These are phyloP conservation scores for Pseudogymnoascus sp. DNA, from an alignment of 2,329 filamentous ascomycete genomes.

Conservation along the genomic window DNA sequence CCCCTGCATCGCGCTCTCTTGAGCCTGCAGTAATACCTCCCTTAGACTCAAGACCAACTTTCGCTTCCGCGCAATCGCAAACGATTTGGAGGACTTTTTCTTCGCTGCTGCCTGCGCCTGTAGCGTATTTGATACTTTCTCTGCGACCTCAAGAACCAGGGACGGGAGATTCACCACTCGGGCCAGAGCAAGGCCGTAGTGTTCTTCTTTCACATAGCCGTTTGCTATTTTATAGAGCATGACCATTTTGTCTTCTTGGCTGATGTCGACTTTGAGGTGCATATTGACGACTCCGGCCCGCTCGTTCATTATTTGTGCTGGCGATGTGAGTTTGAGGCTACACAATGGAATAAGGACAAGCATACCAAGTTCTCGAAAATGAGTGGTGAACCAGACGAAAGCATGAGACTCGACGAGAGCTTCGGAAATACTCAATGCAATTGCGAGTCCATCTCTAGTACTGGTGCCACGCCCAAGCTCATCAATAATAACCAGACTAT, in stretches of 20 bases:
- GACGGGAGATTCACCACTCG: slow-evolving; percentile 65
- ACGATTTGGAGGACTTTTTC: slow-evolving; percentile 49
- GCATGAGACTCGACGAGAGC: slow-evolving; percentile 72
- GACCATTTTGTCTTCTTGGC: slow-evolving; percentile 53
- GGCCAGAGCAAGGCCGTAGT: slow-evolving; percentile 81
- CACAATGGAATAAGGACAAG: neutral
- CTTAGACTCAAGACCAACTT: slow-evolving; percentile 67
- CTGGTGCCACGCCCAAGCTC: slow-evolving; percentile 89
- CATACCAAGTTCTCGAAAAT: slow-evolving; percentile 70
- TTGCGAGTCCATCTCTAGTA: slow-evolving; percentile 77
- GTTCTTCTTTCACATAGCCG: slow-evolving; percentile 60
- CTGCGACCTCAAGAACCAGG: slow-evolving; percentile 59
- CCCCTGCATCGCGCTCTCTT: slow-evolving; percentile 56
- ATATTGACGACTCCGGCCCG: slow-evolving; percentile 74
- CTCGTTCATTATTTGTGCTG: slow-evolving; percentile 63
- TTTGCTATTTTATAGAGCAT: slow-evolving; percentile 82
- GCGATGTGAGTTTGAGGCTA: slow-evolving; percentile 6
- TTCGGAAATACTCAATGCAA: slow-evolving; percentile 85
- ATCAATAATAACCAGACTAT: slow-evolving; percentile 77
- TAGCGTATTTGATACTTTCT: slow-evolving; percentile 56
- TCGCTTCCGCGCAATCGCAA: slow-evolving; percentile 54
- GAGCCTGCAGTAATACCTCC: slow-evolving; percentile 64
- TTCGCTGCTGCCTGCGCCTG: slow-evolving; percentile 49
- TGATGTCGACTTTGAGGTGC: slow-evolving; percentile 67
- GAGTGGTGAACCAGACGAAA: slow-evolving; percentile 86